Evolutionary conservation across 148 eudicot genomes (phyloP).

Genomic region (Polygonum aviculare): DNA sequence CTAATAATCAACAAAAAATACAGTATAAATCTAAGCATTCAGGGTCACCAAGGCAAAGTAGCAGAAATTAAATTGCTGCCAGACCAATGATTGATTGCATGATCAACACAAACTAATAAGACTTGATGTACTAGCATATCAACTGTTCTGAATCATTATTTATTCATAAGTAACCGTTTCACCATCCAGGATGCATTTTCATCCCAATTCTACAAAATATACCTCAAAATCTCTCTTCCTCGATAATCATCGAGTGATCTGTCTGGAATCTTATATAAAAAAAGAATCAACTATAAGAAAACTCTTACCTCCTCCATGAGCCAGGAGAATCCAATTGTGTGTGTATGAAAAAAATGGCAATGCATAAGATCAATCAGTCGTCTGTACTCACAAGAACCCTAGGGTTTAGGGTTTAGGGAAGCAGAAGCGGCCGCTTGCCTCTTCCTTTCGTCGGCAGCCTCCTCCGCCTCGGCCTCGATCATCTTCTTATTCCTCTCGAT

Average conservation of each 20-base stretch:
- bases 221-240: constrained; percentile 1
- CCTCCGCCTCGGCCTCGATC: constrained; percentile 32
- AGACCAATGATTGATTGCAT: not conserved
- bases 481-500: constrained; percentile 77
- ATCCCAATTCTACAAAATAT: not conserved
- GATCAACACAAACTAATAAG: not conserved
- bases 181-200: constrained; percentile 4
- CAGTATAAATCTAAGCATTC: not conserved
- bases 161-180: not conserved
- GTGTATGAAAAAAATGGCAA: not conserved
- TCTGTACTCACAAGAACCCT: constrained; percentile 20
- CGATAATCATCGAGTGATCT: not conserved
- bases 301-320: not conserved
- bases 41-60: not conserved
- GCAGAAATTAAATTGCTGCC: not conserved
- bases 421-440: constrained; percentile 18
- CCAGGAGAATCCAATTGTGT: constrained; percentile 5
- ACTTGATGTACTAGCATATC: not conserved
- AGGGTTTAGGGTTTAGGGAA: not conserved
- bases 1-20: not conserved
- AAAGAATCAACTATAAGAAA: not conserved
- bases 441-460: constrained; percentile 28
- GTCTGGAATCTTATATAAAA: not conserved
- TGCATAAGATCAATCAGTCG: not conserved
- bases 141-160: not conserved